phyloP scores from a whole-genome alignment of 768 basidiomycete species.

The Kwoniella sp. region DNA sequence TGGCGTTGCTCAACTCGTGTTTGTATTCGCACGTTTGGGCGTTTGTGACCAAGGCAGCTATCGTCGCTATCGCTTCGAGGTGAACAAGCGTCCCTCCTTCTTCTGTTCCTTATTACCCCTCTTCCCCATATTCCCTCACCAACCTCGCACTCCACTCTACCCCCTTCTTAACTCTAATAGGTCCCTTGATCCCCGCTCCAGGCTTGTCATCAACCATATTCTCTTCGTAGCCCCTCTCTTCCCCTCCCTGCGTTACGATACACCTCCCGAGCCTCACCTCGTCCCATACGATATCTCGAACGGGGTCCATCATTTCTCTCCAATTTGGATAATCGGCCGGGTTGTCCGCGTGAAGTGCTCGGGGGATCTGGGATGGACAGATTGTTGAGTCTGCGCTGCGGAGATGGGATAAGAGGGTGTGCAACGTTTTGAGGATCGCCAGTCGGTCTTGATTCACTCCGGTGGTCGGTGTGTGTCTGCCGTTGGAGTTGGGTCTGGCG shows the following conservation, averaged over 20 bases:
- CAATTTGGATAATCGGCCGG: constrained; percentile 36
- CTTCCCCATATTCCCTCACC: too few relatives aligned
- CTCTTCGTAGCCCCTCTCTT: constrained; percentile 13
- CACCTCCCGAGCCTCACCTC: constrained; percentile 27
- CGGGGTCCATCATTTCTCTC: constrained; percentile 41
- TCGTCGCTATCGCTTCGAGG: too few relatives aligned
- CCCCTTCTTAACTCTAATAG: constrained; percentile 43
- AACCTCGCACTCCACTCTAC: constrained; percentile 24
- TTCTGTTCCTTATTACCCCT: too few relatives aligned
- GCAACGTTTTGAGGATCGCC: constrained; percentile 9
- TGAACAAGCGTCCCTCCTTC: too few relatives aligned
- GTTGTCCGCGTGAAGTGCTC: constrained; percentile 30
- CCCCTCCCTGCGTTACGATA: constrained; percentile 44
- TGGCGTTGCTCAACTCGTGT: too few relatives aligned
- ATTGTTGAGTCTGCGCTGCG: constrained; percentile 29
- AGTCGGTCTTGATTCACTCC: too few relatives aligned
- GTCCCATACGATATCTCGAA: constrained; percentile 42
- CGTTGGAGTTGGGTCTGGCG: not conserved
- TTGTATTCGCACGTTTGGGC: too few relatives aligned
- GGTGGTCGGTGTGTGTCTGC: too few relatives aligned
- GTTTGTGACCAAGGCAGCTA: too few relatives aligned
- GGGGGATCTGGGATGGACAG: constrained; percentile 46
- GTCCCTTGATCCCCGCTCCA: constrained; percentile 35
- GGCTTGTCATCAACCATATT: constrained; percentile 13
- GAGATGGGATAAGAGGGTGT: constrained; percentile 25